These are phyloP conservation scores for Kandelia obovata DNA, from an alignment of 345 rosid species.

Conservation along the genomic window DNA sequence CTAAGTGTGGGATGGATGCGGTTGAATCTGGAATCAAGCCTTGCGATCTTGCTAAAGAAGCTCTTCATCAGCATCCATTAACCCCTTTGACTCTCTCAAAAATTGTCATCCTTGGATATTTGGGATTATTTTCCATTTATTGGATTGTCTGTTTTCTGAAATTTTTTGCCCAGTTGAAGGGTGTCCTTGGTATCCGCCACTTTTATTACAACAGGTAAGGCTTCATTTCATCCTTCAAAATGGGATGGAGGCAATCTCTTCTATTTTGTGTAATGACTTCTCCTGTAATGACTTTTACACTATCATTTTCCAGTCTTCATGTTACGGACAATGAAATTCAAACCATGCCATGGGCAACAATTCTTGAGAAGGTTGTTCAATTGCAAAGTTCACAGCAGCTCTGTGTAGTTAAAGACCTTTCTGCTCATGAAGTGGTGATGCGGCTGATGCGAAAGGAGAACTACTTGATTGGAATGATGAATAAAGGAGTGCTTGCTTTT, in stretches of 20 bases:
- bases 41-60: constrained; percentile 95
- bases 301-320: constrained; percentile 67
- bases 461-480: constrained; percentile 96
- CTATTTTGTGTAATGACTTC: neutral
- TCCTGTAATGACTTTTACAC: neutral
- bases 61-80: constrained; percentile 79
- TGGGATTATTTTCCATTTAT: constrained; percentile 74
- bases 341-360: constrained; percentile 89
- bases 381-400: constrained; percentile 75
- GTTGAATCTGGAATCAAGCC: constrained; percentile 95
- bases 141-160: constrained; percentile 91
- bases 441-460: constrained; percentile 98
- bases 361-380: constrained; percentile 85
- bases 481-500: constrained; percentile 92
- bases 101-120: constrained; percentile 78
- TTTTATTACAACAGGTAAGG: constrained; percentile 76
- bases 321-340: constrained; percentile 87
- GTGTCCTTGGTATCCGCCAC: constrained; percentile 70
- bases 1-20: constrained; percentile 99
- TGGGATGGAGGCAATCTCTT: constrained; percentile 7
- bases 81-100: constrained; percentile 83
- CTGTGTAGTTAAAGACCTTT: constrained; percentile 93
- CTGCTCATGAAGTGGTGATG: constrained; percentile 93
- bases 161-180: constrained; percentile 86
- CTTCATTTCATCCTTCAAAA: constrained; percentile 11